Base-by-base conservation (phyloP, 768 basidiomycete species). In the Chalciporus pseudorubinellus region DNA sequence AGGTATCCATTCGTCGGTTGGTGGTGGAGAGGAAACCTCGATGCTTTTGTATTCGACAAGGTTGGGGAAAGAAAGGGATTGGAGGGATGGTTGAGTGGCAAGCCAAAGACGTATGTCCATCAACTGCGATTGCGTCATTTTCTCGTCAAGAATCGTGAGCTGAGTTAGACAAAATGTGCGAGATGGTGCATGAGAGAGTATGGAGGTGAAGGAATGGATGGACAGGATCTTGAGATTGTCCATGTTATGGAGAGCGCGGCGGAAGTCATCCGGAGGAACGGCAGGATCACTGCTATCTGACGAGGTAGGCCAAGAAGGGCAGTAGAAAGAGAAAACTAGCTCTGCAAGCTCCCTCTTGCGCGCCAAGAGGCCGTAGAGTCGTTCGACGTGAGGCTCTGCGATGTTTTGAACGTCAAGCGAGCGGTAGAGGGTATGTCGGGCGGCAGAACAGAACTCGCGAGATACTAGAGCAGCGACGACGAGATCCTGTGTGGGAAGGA, bases 221-320 rank as follows among this genome's bases (percentile, higher is more conserved):
- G 64, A 66, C 33, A 68, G 61, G 6, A 50, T 56, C 38, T 55
- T 63, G 51, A 68, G 64, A 33, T 68, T 61, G 9, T 33, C 39
- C 68, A 68, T 70, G 29, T 70, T 68, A 39, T 57, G 61, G 26
- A 68, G 55, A 11, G 64, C 68, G 8, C 18, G 55, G 18, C 59
- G 51, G 50, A 70, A 52, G 13, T 62, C 56, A 21, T 46, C 36
- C 8, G 63, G 45, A 24, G 60, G 58, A 21, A 46, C 20, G 3
- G 53, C 46, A 6, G 59, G 36, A 29, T 29, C n/a, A 14, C 21
- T 41, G 14, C 39, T 53, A 28, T 60, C 57, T 4, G 50, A 10
- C 4, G 46, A 51, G 11, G 36, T 13, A 14, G 59, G 58, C 63
- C 63, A 65, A 18, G 58, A 51, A 28, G 51, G 58, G 46, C 64